Evolutionary conservation across 75 land plant species (phyloP).

Genomic region (Sequoiadendron giganteum): DNA sequence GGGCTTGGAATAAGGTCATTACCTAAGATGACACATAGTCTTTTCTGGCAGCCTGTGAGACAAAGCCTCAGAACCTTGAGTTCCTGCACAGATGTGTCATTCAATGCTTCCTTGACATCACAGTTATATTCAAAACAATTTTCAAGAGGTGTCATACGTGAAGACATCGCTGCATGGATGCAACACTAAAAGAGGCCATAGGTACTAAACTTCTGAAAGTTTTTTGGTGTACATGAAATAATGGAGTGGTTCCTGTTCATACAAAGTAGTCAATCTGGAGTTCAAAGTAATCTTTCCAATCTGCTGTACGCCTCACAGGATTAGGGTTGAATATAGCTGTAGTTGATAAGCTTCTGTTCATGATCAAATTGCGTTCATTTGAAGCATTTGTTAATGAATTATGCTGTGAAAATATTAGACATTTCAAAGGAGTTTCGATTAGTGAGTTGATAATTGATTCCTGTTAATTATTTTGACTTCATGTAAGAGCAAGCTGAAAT

Average conservation of each 20-base stretch:
- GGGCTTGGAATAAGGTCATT: constrained; percentile 16
- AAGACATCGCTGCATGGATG: constrained; percentile 35
- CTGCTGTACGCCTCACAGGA: not conserved
- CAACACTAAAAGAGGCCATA: not conserved
- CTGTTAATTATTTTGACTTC: not conserved
- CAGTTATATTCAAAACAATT: not conserved
- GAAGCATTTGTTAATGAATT: not conserved
- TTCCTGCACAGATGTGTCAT: constrained; percentile 7
- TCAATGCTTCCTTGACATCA: not conserved
- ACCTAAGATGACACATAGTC: constrained; percentile 16
- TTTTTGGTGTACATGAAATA: not conserved
- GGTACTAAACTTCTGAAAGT: not conserved
- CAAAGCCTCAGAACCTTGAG: constrained; percentile 11
- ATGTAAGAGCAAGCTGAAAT: not conserved
- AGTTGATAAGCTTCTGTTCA: not conserved
- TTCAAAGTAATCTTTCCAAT: not conserved
- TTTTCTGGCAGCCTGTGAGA: constrained; percentile 35
- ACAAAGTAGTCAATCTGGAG: not conserved
- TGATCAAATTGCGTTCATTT: not conserved
- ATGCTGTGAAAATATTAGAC: not conserved
- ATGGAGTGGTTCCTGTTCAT: not conserved
- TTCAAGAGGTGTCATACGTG: constrained; percentile 24
- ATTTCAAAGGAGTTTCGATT: not conserved
- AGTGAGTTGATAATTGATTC: not conserved
- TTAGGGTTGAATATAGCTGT: not conserved